Base-by-base conservation (phyloP, 2,329 filamentous ascomycete species). In the Huntiella omanensis region DNA sequence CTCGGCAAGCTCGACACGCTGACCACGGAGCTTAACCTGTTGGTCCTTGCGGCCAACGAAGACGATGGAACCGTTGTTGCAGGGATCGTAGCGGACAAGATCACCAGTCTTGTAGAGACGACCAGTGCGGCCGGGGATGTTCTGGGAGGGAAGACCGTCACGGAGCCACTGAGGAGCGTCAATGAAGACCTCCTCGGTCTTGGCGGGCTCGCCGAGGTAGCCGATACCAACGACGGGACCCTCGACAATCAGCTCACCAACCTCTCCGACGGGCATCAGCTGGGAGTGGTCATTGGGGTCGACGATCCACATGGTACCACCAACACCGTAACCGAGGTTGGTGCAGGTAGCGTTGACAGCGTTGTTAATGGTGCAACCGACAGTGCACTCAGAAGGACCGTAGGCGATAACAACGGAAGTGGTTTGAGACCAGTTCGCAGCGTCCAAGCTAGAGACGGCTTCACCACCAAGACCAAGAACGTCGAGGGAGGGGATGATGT, bases 11-110 rank as follows among this genome's bases (percentile, higher is more conserved):
- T 77, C 81, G 44, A 80, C 69, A 46, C 77, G 64, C 52, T 73
- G 77, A 19, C 81, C 82, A 8, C 69, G 65, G 22, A 82, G 60
- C 59, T 83, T 83, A 46, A 80, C 70, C 56, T 78, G 77, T n/a
- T 70, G 70, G 53, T 82, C 78, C 52, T 75, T 77, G 42, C 79
- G 67, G 12, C 76, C 75, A 35, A 77, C 62, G 50, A 74, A 77
- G 6, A 68, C 58, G 35, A 78, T 66, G 5, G 64, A 64, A 1
- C 70, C 69, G 33, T 73, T 66, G 1, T 68, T 67, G 43, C 76
- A 67, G 0, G 59, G 56, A 38, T 71, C 63, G 46, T 75, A 73
- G 19, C 62, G 63, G 1, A 70, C 73, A 1, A 77, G 59, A 51
- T 79, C 74, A 1, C 74, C 75, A 0, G 74, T 77, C 53, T 70